Percentiles rank a stretch among this genome's conserved stretches.
These are phyloP conservation scores for Sutorius eximius DNA, from an alignment of 1,284 basidiomycete genomes.

Conservation along the genomic window DNA sequence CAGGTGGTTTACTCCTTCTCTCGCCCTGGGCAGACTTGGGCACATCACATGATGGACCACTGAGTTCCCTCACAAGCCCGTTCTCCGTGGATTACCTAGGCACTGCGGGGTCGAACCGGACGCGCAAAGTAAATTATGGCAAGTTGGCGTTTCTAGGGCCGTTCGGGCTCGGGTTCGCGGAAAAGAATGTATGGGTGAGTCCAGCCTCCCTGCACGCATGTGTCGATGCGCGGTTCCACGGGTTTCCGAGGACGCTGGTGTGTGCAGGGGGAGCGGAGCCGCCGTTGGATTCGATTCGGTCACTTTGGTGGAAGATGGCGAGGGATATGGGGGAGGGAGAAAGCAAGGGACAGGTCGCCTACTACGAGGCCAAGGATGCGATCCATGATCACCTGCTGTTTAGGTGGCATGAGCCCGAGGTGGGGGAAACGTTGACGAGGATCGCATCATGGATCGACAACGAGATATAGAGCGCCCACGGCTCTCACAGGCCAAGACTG, in stretches of 20 bases:
- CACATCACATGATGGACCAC: slow-evolving; percentile 25
- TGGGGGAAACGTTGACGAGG: slow-evolving; percentile 43
- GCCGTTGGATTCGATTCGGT: slow-evolving; percentile 35
- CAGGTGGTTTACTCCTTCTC: slow-evolving; percentile 44
- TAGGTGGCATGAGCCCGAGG: slow-evolving; percentile 56
- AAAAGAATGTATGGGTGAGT: slow-evolving; percentile 21
- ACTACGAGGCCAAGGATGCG: slow-evolving; percentile 50
- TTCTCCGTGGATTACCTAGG: slow-evolving; percentile 21
- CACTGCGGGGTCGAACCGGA: neutral
- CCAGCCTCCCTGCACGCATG: slow-evolving; percentile 20
- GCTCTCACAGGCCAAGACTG: neutral
- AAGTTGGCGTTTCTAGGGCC: slow-evolving; percentile 24
- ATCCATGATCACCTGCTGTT: slow-evolving; percentile 55
- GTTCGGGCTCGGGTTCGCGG: slow-evolving; percentile 25
- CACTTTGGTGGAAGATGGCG: slow-evolving; percentile 35
- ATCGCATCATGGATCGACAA: slow-evolving; percentile 47
- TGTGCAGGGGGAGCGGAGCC: slow-evolving; percentile 37
- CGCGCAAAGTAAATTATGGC: slow-evolving; percentile 6
- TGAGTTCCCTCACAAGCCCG: slow-evolving; percentile 23
- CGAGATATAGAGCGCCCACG: neutral
- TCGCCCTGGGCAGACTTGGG: slow-evolving; percentile 50
- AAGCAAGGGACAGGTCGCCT: slow-evolving; percentile 42
- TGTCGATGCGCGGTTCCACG: slow-evolving; percentile 28
- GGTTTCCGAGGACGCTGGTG: slow-evolving; percentile 39
- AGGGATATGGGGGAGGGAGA: slow-evolving; percentile 48